phyloP scores from a whole-genome alignment of 768 basidiomycete genomes.

The Clitopilus hobsonii region DNA sequence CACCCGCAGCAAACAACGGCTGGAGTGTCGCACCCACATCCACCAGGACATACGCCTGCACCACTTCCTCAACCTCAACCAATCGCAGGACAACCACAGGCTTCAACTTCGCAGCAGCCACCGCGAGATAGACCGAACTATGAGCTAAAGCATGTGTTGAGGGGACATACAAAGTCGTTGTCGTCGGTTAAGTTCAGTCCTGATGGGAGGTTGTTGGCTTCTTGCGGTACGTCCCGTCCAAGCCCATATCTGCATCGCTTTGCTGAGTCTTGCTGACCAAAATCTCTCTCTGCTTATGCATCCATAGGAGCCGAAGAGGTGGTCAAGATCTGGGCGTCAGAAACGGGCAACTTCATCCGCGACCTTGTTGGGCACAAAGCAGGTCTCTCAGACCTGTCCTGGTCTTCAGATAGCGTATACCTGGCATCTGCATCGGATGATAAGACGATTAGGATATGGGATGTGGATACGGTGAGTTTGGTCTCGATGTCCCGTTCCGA shows the following conservation, averaged over 20 bases:
- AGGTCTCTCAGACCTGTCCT: slow-evolving; percentile 86
- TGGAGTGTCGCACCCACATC: neutral
- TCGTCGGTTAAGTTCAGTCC: slow-evolving; percentile 91
- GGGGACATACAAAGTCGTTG: slow-evolving; percentile 78
- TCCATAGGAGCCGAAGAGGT: slow-evolving; percentile 66
- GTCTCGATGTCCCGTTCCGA: neutral
- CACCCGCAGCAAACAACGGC: slow-evolving; percentile 26
- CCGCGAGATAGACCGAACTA: slow-evolving; percentile 64
- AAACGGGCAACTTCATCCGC: slow-evolving; percentile 71
- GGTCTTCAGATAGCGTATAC: slow-evolving; percentile 79
- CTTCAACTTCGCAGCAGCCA: slow-evolving; percentile 23
- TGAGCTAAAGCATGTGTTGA: slow-evolving; percentile 58
- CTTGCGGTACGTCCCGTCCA: slow-evolving; percentile 56
- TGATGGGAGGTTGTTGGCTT: slow-evolving; percentile 79
- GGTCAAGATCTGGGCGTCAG: slow-evolving; percentile 81
- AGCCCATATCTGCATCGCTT: slow-evolving; percentile 5
- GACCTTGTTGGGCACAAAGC: slow-evolving; percentile 72
- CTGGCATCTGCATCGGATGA: slow-evolving; percentile 94
- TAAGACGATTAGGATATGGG: slow-evolving; percentile 84
- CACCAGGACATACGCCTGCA: slow-evolving; percentile 9
- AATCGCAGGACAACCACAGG: slow-evolving; percentile 24
- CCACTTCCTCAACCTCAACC: slow-evolving; percentile 29
- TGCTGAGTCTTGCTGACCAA: neutral
- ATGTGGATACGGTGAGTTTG: slow-evolving; percentile 61
- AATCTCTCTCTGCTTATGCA: neutral